Base-by-base conservation (phyloP, 1,284 basidiomycete genomes). In the Fomitopsis palustris region DNA sequence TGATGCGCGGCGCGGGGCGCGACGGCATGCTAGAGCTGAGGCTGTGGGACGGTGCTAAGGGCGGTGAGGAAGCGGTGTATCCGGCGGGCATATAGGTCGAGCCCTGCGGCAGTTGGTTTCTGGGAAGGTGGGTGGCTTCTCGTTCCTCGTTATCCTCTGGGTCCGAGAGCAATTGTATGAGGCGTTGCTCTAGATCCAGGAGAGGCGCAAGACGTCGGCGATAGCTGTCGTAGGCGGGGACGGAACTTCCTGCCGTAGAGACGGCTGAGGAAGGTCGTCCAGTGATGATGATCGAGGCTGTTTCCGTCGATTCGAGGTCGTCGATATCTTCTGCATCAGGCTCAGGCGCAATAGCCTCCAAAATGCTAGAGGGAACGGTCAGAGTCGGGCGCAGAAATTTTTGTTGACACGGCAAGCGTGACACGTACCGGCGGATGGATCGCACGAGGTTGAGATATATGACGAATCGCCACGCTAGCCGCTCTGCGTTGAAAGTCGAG, bases 401-500 rank as follows among this genome's bases (percentile, higher is more conserved):
- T 27, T 14, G 16, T 53, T 38, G 33, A 31, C 27, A 29, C 43
- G 19, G 21, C 49, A 29, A 47, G 45, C n/a, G n/a, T n/a, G n/a
- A n/a, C n/a, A 70, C 78, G 64, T 67, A 85, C 88, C 86, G 83
- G 63, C 86, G 84, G 65, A 93, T 76, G 60, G 90, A 93, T 68
- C 86, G 84, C 61, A 92, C 87, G 64, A 93, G 80, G 73, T 93
- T 93, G 62, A 93, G 81, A 74, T 92, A 92, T 67, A 93, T 89
- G 64, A 93, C 90, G 53, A 88, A 82, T 57, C 91, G 84, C 90
- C 90, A 93, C 37, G 90, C 88, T 60, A 89, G 83, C 63, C 90
- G 81, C 69, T 93, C 90, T 27, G 85, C 83, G 61, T 83, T 83
- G 71, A 92, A 92, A 27, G 86, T 82, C 39, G 82, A 84, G 6